Base-by-base conservation (phyloP, 2,329 filamentous ascomycete genomes). In the Colletotrichum sp. region DNA sequence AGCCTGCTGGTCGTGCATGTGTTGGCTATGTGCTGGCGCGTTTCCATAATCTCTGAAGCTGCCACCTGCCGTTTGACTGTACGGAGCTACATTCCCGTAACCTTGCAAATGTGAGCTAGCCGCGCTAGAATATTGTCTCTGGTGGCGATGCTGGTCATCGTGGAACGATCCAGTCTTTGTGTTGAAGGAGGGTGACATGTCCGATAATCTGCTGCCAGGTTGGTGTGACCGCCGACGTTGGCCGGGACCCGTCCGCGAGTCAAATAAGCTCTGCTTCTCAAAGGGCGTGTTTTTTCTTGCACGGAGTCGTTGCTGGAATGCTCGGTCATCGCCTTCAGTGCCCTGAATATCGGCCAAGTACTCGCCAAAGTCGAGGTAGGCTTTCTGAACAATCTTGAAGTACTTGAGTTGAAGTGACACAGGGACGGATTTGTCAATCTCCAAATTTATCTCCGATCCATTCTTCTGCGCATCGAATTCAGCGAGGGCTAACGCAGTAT, bases 21-120 rank as follows among this genome's bases (percentile, higher is more conserved):
- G 39, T n/a, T 44, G 39, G 0, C 0, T 3, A 44, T 44, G 39
- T 0, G 18, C 18, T 0, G 39, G 39, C 0, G 39, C 0, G 39
- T 9, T 44, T 0, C 39, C 39, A 44, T n/a, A 44, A 10, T 44
- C 39, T n/a, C 39, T 44, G 39, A 18, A 44, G 39, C 18, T 44
- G 0, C 18, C 18, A 44, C 18, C 39, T 18, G 39, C 0, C 0
- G 18, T n/a, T 44, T 44, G 39, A 0, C 3, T 44, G 0, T 44
- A n/a, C 39, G 39, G 18, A 6, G 39, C 18, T n/a, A 3, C 39
- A 0, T n/a, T 44, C 9, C 39, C 39, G 18, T 44, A 44, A 0
- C 36, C 36, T 44, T n/a, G 18, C 16, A 0, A 0, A 1, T n/a
- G 39, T n/a, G 18, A n/a, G 18, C 39, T 44, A n/a, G 39, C 9